Conservation (phyloP, 2,329 filamentous ascomycete genomes). For the Diaporthe destruens region DNA sequence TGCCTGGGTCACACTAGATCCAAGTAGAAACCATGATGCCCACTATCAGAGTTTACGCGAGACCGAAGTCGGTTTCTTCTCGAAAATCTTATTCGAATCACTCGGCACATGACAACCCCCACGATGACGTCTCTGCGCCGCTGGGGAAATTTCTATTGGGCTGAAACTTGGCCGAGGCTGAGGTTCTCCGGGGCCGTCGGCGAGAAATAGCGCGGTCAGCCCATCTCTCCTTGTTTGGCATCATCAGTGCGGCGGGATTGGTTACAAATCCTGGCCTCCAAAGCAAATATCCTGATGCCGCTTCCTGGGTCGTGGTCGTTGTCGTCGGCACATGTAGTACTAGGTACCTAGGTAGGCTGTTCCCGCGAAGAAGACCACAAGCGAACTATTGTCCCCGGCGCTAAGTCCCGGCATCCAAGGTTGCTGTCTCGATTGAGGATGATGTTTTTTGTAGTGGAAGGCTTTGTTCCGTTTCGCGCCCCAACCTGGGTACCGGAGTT, state of each 20-base stretch:
- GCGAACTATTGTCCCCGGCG: not conserved
- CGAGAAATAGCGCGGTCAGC: not conserved
- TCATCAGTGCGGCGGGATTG: not conserved
- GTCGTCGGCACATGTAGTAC: not conserved
- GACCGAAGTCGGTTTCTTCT: not conserved
- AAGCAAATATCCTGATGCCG: constrained; percentile 3
- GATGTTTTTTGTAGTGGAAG: not conserved
- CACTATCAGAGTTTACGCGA: not conserved
- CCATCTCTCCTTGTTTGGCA: constrained; percentile 1
- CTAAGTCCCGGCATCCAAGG: not conserved
- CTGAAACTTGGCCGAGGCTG: constrained; percentile 6
- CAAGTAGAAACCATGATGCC: not conserved
- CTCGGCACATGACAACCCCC: not conserved
- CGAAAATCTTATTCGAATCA: not conserved
- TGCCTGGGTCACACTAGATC: not conserved
- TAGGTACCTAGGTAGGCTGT: not conserved
- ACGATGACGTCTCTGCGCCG: constrained; percentile 19
- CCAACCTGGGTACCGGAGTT: not conserved
- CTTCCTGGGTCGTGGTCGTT: not conserved
- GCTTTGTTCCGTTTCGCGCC: not conserved
- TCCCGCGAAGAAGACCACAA: constrained; percentile 6
- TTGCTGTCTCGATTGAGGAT: not conserved
- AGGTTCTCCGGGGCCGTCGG: not conserved
- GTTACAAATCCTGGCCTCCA: not conserved
- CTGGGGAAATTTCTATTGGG: constrained; percentile 1